phyloP scores from a whole-genome alignment of 2,329 filamentous ascomycete genomes.

The Zasmidium citrigriseum region DNA sequence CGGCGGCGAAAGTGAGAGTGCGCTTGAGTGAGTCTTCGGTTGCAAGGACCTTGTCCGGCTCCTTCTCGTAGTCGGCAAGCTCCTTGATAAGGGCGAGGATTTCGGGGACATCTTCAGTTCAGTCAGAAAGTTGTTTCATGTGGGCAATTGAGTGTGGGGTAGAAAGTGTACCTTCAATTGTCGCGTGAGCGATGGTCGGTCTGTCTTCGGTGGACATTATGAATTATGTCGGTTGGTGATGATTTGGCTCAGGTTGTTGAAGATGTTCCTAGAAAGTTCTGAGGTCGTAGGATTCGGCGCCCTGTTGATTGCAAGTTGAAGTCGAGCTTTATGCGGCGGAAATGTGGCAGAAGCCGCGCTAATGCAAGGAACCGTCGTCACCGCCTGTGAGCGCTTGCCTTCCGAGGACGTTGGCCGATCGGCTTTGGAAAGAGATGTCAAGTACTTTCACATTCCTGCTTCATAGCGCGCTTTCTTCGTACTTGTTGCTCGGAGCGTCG shows the following conservation, averaged over 20 bases:
- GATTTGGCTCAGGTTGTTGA: background rate
- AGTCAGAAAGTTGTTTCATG: background rate
- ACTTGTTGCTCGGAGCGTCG: background rate
- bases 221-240: background rate
- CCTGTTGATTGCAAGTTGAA: background rate
- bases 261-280: background rate
- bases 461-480: background rate
- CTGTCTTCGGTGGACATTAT: constrained; percentile 2
- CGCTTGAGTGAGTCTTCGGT: constrained; percentile 70
- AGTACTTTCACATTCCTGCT: background rate
- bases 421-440: background rate
- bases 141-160: background rate
- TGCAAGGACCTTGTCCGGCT: constrained; percentile 71
- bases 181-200: constrained; percentile 57
- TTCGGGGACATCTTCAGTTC: constrained; percentile 67
- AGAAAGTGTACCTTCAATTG: constrained; percentile 44
- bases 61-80: constrained; percentile 85
- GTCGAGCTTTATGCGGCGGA: background rate
- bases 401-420: background rate
- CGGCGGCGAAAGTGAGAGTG: constrained; percentile 74
- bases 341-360: background rate
- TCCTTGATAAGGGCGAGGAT: constrained; percentile 83
- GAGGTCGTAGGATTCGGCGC: background rate
- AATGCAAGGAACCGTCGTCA: background rate
- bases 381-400: background rate